Conservation (phyloP, 2,329 filamentous ascomycete species). For the Calonectria pauciramosa region DNA sequence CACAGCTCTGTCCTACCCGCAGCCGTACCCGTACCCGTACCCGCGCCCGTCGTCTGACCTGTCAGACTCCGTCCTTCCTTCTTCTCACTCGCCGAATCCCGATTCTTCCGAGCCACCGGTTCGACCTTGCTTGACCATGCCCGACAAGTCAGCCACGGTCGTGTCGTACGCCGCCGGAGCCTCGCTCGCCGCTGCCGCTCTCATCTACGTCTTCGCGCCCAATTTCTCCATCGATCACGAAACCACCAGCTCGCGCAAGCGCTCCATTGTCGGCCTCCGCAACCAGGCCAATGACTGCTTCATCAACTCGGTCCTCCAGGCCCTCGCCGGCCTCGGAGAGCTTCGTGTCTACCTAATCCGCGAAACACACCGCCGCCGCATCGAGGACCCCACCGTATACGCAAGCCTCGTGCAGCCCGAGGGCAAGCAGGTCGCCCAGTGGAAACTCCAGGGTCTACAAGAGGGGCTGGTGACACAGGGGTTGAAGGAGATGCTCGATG, state of each 20-base stretch:
- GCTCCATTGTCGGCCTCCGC: constrained; percentile 87
- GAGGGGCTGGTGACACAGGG: constrained; percentile 86
- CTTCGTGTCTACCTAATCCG: constrained; percentile 92
- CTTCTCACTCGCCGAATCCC: constrained; percentile 29
- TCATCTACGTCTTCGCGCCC: constrained; percentile 98
- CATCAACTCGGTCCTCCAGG: constrained; percentile 97
- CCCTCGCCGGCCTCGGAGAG: constrained; percentile 89
- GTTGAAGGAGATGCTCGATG: constrained; percentile 92
- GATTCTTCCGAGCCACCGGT: constrained; percentile 39
- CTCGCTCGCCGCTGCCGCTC: constrained; percentile 91
- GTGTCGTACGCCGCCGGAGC: constrained; percentile 96
- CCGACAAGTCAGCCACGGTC: constrained; percentile 54
- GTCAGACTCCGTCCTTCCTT: constrained; percentile 39
- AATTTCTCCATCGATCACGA: constrained; percentile 95
- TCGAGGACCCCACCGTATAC: constrained; percentile 86
- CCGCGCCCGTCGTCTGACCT: constrained; percentile 32
- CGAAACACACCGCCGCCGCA: constrained; percentile 85
- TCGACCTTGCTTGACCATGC: constrained; percentile 48
- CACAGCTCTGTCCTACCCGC: constrained; percentile 40
- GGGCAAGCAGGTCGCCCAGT: constrained; percentile 62
- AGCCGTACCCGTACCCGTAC: constrained; percentile 34
- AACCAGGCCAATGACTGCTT: constrained; percentile 97
- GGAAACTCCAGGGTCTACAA: constrained; percentile 79
- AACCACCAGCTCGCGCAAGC: constrained; percentile 77
- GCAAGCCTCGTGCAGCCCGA: constrained; percentile 68